Percentiles rank a stretch among this genome's conserved stretches.
These are phyloP conservation scores for Xylaria palmicola DNA, from an alignment of 495 filamentous ascomycete species.

Conservation along the genomic window DNA sequence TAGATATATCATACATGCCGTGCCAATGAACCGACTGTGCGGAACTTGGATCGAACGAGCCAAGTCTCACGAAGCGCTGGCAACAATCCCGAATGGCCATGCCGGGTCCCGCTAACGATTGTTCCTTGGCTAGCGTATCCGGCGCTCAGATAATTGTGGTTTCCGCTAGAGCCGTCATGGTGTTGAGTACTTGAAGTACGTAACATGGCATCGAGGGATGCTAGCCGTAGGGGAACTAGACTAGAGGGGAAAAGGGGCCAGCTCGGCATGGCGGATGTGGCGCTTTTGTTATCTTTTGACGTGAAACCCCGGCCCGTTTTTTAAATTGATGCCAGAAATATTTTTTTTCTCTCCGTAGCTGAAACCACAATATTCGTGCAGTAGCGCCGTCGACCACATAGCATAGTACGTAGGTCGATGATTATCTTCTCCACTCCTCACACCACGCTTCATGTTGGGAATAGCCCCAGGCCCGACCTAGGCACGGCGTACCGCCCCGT, in stretches of 20 bases:
- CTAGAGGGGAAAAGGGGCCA: neutral
- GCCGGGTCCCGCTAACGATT: neutral
- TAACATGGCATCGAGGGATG: no score
- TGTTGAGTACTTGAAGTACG: no score
- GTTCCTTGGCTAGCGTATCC: neutral
- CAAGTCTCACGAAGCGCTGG: slow-evolving; percentile 15
- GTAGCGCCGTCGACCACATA: neutral
- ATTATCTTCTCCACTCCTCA: neutral
- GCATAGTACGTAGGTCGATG: neutral
- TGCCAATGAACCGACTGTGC: slow-evolving; percentile 5
- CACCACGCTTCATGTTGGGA: neutral
- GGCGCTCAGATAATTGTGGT: neutral
- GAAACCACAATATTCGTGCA: neutral
- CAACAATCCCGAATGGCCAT: slow-evolving; percentile 15
- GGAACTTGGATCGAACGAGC: slow-evolving; percentile 19
- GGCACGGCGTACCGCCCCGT: neutral
- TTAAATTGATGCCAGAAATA: neutral
- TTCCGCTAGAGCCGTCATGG: neutral
- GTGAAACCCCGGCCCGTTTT: neutral
- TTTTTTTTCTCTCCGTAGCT: neutral
- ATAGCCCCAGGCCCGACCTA: neutral
- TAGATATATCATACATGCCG: neutral
- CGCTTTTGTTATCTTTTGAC: slow-evolving; percentile 5
- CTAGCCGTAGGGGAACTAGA: no score
- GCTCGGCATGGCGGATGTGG: slow-evolving; percentile 12